Evolutionary conservation across 140 eudicot genomes (phyloP), one percentile per base, ranked within the genome.

Genomic region (Flaveria floridana): DNA sequence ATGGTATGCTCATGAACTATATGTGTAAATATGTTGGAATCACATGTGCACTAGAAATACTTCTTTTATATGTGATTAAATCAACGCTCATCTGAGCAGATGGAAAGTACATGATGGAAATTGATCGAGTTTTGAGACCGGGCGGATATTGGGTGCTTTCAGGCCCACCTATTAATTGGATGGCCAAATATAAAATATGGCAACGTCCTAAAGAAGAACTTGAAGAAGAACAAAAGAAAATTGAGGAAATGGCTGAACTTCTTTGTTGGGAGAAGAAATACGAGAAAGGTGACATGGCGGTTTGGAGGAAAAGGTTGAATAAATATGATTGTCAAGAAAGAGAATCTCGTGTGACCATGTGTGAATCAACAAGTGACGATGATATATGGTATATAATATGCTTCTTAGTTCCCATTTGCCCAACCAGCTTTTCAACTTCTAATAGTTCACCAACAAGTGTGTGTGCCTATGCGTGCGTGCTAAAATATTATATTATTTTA

Each of bases 141-240:
- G 88, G 88, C 34, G 91, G 91, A 12, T 84, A 82, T 39, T 86
- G 88, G 88, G 80, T 84, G 59, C 86, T 86, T 74, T 86, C 91
- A 3, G 91, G 88, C 65, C 88, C 91, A 13, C 91, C 91, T 47
- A 82, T 84, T 53, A 84, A 79, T 80, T 87, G 89, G 89, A 82
- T 50, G 80, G 72, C n/a, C 53, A 77, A 79, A 46, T 79, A 82
- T 64, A 61, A 51, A 73, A 76, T 77, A 58, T 87, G 87, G 89
- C 66, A 76, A 73, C 86, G 82, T 69, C 64, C 88, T 48, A 77
- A 76, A 55, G 83, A 84, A 26, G 86, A 84, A 61, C 78, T 86
- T 2, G 79, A 84, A 72, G 83, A 70, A 52, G 86, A 84, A 6
- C 91, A 86, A 62, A 76, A 42, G 13, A 81, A 79, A 68, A 79